Conservation (phyloP, 2,329 filamentous ascomycete species). For the Fusarium azukiicola region DNA sequence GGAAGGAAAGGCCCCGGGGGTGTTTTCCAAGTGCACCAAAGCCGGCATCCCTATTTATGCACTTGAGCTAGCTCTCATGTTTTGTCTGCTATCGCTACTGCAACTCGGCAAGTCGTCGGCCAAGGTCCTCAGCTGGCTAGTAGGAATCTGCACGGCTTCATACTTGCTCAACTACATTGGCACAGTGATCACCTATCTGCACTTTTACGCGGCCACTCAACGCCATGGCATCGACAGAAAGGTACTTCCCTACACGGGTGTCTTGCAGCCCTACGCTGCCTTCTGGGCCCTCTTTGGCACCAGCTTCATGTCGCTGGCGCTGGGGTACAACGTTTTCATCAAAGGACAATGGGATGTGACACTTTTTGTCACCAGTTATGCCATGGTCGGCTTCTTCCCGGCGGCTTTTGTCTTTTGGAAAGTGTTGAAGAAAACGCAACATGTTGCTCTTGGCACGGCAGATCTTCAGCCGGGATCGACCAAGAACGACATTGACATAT, state of each 20-base stretch:
- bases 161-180: background rate
- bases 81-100: slow-evolving; percentile 73
- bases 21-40: slow-evolving; percentile 78
- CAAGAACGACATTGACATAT: background rate
- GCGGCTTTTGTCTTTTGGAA: background rate
- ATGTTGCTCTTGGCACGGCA: background rate
- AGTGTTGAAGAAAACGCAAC: background rate
- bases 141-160: slow-evolving; percentile 57
- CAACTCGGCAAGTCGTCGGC: slow-evolving; percentile 69
- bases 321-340: background rate
- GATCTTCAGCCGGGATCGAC: background rate
- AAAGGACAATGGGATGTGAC: background rate
- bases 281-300: background rate
- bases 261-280: background rate
- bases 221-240: background rate
- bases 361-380: background rate
- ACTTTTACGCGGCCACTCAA: background rate
- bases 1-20: slow-evolving; percentile 68
- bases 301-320: background rate
- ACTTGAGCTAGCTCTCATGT: slow-evolving; percentile 65
- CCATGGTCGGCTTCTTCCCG: background rate
- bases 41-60: slow-evolving; percentile 79
- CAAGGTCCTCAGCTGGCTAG: slow-evolving; percentile 72
- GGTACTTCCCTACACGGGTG: background rate
- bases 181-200: background rate